Conservation (phyloP, 1,284 basidiomycete genomes). For the Ganoderma sp. region DNA sequence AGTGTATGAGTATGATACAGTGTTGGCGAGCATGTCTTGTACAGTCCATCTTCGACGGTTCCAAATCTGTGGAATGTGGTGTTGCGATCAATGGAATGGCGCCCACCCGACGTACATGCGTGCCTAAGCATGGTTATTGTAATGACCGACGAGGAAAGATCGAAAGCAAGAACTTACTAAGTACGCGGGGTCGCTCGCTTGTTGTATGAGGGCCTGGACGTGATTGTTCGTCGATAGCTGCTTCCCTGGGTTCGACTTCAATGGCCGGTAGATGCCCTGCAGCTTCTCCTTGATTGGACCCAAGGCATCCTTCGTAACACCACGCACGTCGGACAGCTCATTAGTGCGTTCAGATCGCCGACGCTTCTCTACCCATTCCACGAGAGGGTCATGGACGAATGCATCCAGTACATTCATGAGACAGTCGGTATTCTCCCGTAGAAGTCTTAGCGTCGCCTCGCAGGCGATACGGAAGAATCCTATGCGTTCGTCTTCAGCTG, state of each 20-base stretch:
- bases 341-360: conserved; percentile 48
- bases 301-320: conserved; percentile 76
- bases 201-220: conserved; percentile 89
- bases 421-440: conserved; percentile 92
- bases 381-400: conserved; percentile 96
- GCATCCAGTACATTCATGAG: conserved; percentile 97
- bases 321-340: conserved; percentile 58
- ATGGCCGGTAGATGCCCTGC: conserved; percentile 74
- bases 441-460: conserved; percentile 88
- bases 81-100: conserved; percentile 67
- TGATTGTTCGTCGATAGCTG: conserved; percentile 84
- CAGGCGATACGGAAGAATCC: conserved; percentile 93
- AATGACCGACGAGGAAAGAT: conserved; percentile 50
- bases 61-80: not conserved
- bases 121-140: conserved; percentile 46
- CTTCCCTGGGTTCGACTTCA: conserved; percentile 60
- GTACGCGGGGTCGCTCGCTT: conserved; percentile 77
- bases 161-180: conserved; percentile 58
- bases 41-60: conserved; percentile 1
- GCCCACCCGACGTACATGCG: conserved; percentile 90
- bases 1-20: conserved; percentile 32
- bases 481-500: conserved; percentile 36
- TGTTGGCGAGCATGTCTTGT: conserved; percentile 3
- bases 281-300: conserved; percentile 85
- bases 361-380: conserved; percentile 82